A percentile compares a stretch with the other conserved stretches of the same genome.
phyloP scores from a whole-genome alignment of 495 filamentous ascomycete genomes.

The Neurospora intermedia region DNA sequence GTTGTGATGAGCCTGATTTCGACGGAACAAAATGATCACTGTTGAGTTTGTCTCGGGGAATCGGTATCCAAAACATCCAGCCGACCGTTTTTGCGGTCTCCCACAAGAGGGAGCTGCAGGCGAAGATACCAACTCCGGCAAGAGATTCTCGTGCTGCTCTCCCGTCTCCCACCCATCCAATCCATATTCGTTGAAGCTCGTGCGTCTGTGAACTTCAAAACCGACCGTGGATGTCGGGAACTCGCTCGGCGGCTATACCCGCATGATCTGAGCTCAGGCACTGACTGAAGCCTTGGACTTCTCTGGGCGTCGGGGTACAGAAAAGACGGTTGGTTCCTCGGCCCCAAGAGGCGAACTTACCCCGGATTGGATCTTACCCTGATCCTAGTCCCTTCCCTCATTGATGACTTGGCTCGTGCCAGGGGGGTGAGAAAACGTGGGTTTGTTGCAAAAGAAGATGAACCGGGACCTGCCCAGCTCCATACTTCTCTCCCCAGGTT shows the following conservation, averaged over 20 bases:
- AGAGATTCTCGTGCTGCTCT: neutral
- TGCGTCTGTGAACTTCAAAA: neutral
- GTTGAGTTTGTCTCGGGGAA: neutral
- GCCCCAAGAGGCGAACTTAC: too few species aligned
- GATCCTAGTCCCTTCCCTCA: too few species aligned
- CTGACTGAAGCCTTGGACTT: neutral
- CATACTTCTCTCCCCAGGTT: too few species aligned
- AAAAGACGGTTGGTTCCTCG: too few species aligned
- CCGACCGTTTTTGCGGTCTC: neutral
- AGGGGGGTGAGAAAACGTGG: too few species aligned
- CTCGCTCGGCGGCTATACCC: neutral
- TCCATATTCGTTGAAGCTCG: neutral
- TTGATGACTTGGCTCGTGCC: too few species aligned
- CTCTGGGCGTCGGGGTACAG: too few species aligned
- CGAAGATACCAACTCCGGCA: neutral
- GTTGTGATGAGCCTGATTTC: neutral
- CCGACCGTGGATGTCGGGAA: neutral
- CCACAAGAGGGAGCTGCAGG: neutral
- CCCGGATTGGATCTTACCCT: too few species aligned
- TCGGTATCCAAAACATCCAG: neutral
- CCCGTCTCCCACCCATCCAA: neutral
- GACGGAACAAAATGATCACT: neutral
- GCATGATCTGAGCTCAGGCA: neutral
- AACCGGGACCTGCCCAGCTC: too few species aligned
- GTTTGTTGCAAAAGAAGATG: too few species aligned